These are phyloP conservation scores for Phytopythium litorale DNA, from an alignment of 352 stramenopile species.

Conservation along the genomic window DNA sequence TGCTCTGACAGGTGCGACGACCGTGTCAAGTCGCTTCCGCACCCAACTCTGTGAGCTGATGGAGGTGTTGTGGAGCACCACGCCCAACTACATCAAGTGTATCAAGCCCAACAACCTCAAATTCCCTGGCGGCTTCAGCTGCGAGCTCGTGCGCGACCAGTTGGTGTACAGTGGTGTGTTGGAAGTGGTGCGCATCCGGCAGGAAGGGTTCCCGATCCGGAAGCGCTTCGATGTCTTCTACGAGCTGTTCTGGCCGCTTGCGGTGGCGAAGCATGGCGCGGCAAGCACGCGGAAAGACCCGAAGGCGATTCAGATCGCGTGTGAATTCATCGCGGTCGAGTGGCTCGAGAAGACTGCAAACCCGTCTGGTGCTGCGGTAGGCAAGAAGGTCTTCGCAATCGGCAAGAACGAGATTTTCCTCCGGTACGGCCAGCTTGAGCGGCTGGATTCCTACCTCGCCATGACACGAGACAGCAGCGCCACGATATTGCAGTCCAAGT, in stretches of 20 bases:
- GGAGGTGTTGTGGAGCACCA: slow-evolving; percentile 81
- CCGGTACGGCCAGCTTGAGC: slow-evolving; percentile 74
- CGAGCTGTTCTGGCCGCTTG: slow-evolving; percentile 61
- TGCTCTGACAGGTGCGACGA: slow-evolving; percentile 58
- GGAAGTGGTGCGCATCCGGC: slow-evolving; percentile 90
- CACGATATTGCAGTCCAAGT: slow-evolving; percentile 48
- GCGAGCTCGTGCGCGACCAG: slow-evolving; percentile 86
- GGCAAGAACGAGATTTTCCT: slow-evolving; percentile 72
- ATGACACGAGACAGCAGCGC: slow-evolving; percentile 40
- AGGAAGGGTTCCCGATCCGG: slow-evolving; percentile 89
- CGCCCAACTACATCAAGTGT: slow-evolving; percentile 93
- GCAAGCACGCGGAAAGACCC: slow-evolving; percentile 18
- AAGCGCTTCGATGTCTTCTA: slow-evolving; percentile 76
- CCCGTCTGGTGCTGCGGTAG: neutral
- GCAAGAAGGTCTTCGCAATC: slow-evolving; percentile 60
- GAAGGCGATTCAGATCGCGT: slow-evolving; percentile 26
- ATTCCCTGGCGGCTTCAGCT: slow-evolving; percentile 86
- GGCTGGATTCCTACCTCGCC: slow-evolving; percentile 48
- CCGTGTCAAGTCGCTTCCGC: slow-evolving; percentile 67
- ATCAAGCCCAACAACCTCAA: slow-evolving; percentile 95
- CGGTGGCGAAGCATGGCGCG: slow-evolving; percentile 19
- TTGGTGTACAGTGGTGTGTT: slow-evolving; percentile 91
- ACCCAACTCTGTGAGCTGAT: slow-evolving; percentile 81
- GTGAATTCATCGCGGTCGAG: slow-evolving; percentile 42
- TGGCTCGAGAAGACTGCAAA: slow-evolving; percentile 31